phyloP scores from a whole-genome alignment of 305 asterid species.

The Solanum hybrid region DNA sequence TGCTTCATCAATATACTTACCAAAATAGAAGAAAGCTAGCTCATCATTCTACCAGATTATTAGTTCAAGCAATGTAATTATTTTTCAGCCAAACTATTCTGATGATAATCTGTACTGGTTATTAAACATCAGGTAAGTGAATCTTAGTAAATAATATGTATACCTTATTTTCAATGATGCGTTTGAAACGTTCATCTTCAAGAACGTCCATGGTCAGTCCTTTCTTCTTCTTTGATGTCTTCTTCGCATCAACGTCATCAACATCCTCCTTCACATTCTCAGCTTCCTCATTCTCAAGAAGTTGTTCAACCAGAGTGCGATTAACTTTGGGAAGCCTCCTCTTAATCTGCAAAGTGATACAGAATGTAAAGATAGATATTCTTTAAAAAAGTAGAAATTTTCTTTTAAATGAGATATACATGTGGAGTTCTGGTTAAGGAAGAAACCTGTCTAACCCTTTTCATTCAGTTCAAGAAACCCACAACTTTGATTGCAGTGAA shows the following conservation, averaged over 20 bases:
- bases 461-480: not conserved
- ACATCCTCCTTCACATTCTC: slow-evolving; percentile 36
- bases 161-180: slow-evolving; percentile 63
- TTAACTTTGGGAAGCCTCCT: slow-evolving; percentile 78
- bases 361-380: not conserved
- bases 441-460: not conserved
- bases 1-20: not conserved
- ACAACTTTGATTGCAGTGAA: not conserved
- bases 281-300: slow-evolving; percentile 67
- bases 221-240: slow-evolving; percentile 65
- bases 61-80: not conserved
- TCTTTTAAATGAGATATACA: not conserved
- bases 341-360: slow-evolving; percentile 36
- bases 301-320: slow-evolving; percentile 39
- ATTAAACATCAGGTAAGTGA: not conserved
- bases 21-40: not conserved
- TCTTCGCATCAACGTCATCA: slow-evolving; percentile 51
- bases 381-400: not conserved
- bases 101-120: not conserved
- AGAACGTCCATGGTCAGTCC: slow-evolving; percentile 58
- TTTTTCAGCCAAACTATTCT: not conserved
- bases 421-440: not conserved
- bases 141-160: not conserved
- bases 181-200: slow-evolving; percentile 66
- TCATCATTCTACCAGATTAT: not conserved